phyloP scores from a whole-genome alignment of 257 asterid genomes.

The Fraxinus excelsior region DNA sequence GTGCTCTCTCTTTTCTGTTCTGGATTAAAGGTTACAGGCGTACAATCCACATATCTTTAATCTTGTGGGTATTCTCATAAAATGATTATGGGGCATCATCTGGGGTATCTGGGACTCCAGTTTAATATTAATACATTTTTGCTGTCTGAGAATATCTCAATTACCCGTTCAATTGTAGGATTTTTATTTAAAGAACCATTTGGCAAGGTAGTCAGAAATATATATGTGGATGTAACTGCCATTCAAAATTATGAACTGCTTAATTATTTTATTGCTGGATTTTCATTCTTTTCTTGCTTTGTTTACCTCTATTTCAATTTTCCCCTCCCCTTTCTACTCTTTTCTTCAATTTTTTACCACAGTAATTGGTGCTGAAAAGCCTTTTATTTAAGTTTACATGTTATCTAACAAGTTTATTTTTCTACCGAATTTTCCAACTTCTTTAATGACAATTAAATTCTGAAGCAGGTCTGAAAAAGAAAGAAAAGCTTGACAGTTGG shows the following conservation, averaged over 20 bases:
- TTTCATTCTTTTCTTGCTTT: not conserved
- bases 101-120: not conserved
- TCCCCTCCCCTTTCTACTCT: not conserved
- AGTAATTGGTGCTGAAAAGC: not conserved
- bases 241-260: constrained; percentile 7
- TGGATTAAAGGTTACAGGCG: not conserved
- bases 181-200: not conserved
- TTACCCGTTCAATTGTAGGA: not conserved
- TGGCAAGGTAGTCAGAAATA: not conserved
- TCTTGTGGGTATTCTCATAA: not conserved
- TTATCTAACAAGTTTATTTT: constrained; percentile 7
- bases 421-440: constrained; percentile 14
- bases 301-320: not conserved
- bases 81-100: not conserved
- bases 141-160: not conserved
- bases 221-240: constrained; percentile 14
- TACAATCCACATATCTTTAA: not conserved
- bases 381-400: not conserved
- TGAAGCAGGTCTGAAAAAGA: constrained; percentile 69
- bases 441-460: constrained; percentile 25
- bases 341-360: not conserved
- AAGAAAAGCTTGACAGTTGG: constrained; percentile 76
- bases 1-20: not conserved
- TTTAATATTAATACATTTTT: not conserved
- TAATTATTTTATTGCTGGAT: constrained; percentile 3